A percentile compares a stretch with the other conserved stretches of the same genome.
Evolutionary conservation across 208 protist species (phyloP).

Genomic region (Leishmania amazonensis): DNA sequence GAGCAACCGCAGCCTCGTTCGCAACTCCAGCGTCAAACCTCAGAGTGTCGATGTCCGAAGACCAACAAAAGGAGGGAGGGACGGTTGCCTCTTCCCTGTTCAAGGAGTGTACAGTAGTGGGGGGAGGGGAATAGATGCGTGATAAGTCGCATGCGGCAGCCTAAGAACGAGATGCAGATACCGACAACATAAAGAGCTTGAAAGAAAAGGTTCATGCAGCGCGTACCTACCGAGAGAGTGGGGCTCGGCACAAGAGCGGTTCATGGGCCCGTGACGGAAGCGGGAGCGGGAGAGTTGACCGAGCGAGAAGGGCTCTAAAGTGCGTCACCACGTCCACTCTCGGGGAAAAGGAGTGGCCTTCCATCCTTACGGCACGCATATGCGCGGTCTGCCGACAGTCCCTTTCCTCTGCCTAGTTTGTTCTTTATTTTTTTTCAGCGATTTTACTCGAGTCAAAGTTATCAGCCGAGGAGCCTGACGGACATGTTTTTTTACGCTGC

Average conservation of each 20-base stretch:
- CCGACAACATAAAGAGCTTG: not conserved
- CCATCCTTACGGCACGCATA: too few species aligned
- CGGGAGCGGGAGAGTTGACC: constrained; percentile 3
- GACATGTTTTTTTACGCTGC: not conserved
- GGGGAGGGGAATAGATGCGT: not conserved
- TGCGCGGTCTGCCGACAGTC: not conserved
- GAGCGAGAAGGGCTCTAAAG: not conserved
- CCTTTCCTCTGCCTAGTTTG: not conserved
- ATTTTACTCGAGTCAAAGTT: not conserved
- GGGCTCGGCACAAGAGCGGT: not conserved
- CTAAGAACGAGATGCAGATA: not conserved
- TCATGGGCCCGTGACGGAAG: not conserved
- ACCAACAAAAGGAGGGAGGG: not conserved
- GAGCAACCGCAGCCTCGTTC: not conserved
- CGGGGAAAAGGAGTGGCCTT: not conserved
- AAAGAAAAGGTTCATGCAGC: not conserved
- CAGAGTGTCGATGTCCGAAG: not conserved
- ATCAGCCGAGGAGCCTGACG: not conserved
- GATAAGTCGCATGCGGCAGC: not conserved
- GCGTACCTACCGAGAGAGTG: not conserved
- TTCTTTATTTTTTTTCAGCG: not conserved
- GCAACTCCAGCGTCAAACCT: not conserved
- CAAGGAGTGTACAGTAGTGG: not conserved
- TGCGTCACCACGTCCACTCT: not conserved
- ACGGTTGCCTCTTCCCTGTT: not conserved